Conservation (phyloP, 1,139 yeast species). For the Pneumocystis oryctolagi region DNA sequence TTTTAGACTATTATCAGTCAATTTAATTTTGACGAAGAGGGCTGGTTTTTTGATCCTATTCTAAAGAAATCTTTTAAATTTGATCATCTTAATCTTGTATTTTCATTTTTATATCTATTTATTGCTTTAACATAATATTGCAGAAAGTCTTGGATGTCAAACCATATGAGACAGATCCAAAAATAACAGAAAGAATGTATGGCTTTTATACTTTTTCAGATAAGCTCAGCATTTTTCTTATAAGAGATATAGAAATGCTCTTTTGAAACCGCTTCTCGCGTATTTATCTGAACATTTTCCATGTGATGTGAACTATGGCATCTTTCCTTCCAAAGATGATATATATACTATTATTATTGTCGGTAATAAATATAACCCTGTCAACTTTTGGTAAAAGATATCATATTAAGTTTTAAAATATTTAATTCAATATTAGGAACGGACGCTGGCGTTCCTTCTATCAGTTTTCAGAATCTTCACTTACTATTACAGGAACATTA, state of each 20-base stretch:
- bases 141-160: conserved; percentile 15
- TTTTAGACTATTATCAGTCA: conserved; percentile 30
- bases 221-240: conserved; percentile 24
- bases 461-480: conserved; percentile 25
- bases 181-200: conserved; percentile 6
- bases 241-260: conserved; percentile 35
- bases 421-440: conserved; percentile 25
- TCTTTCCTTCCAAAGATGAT: conserved; percentile 38
- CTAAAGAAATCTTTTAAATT: conserved; percentile 42
- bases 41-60: conserved; percentile 34
- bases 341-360: conserved; percentile 39
- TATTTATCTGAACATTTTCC: conserved; percentile 36
- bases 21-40: conserved; percentile 31
- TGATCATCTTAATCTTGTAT: conserved; percentile 34
- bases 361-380: conserved; percentile 59
- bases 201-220: conserved; percentile 11
- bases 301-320: conserved; percentile 31
- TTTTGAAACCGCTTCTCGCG: conserved; percentile 14
- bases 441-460: conserved; percentile 79
- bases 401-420: background rate
- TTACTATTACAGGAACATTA: conserved; percentile 35
- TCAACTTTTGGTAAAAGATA: conserved; percentile 44
- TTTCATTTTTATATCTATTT: background rate
- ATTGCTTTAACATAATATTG: background rate
- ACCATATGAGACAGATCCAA: conserved; percentile 7